Evolutionary conservation across 495 filamentous ascomycete species (phyloP), one percentile per base, ranked within the genome.

Genomic region (Tuber brumale): DNA sequence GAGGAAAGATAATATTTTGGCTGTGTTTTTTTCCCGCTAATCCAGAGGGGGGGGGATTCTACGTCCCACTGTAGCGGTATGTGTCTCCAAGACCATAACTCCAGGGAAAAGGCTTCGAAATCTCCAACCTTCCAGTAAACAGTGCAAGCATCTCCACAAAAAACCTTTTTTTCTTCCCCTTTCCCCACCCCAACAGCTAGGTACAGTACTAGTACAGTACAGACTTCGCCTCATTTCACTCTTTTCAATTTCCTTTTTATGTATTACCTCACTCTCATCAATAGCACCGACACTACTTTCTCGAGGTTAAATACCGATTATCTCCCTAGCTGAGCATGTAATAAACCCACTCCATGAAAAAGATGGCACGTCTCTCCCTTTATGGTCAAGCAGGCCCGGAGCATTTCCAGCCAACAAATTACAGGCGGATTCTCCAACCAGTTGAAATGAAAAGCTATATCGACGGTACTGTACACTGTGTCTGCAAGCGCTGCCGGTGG

Each of bases 391-490:
- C 42, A 72, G n/a, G 39, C 75, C 1, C 85, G 89, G 80, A 87
- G 86, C 79, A 89, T 85, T 37, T 91, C 14, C 8, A 18, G 12
- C n/a, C 10, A n/a, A 85, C 41, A 84, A 83, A 35, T 70, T 71
- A 89, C 48, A 80, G 90, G 89, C 85, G 85, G 44, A 83, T 87
- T 4, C 84, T 92, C 27, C 80, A 78, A n/a, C 70, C 74, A 6
- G 57, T 76, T 0, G 86, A 92, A 81, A 88, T 87, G 81, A 89
- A 86, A 70, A 85, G 84, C 16, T 93, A 92, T 75, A 90, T 90
- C 76, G 83, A 87, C n/a, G 89, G 91, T 3, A 88, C n/a, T 89
- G 91, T 3, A 88, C 92, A 21, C 85, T 88, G 70, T 93, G 92
- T 78, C 81, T 94, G 0, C 86, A 89, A 75, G 78, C 75, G 14